These are phyloP conservation scores for Lithospermum erythrorhizon DNA, from an alignment of 257 asterid genomes.

Conservation along the genomic window DNA sequence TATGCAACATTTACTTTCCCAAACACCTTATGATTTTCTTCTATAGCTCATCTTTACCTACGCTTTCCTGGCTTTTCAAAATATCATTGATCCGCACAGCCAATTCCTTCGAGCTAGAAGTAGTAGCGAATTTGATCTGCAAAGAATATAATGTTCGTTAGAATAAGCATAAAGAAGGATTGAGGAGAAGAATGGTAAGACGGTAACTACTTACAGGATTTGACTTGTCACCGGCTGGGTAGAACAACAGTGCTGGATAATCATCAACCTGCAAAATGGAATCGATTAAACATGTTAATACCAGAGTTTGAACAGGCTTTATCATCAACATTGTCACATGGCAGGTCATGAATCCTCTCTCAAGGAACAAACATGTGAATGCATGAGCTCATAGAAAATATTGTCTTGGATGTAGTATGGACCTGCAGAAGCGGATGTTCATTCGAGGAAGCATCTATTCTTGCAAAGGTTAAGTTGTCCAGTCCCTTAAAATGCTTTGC, in stretches of 20 bases:
- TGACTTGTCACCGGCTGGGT: constrained; percentile 54
- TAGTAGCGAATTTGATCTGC: constrained; percentile 57
- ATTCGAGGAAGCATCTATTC: constrained; percentile 77
- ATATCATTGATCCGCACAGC: constrained; percentile 66
- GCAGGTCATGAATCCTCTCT: neutral
- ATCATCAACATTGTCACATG: neutral
- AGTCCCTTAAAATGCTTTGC: constrained; percentile 91
- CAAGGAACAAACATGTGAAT: too few species aligned
- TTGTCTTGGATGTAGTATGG: neutral
- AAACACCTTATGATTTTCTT: neutral
- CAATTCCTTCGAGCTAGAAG: constrained; percentile 59
- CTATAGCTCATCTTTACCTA: constrained; percentile 70
- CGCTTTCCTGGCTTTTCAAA: constrained; percentile 36
- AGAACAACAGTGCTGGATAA: constrained; percentile 68
- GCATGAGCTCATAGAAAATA: neutral
- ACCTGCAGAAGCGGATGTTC: constrained; percentile 83
- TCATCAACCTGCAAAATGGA: constrained; percentile 61
- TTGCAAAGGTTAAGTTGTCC: constrained; percentile 62
- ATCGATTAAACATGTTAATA: neutral
- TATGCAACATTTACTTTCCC: too few species aligned
- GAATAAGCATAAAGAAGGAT: neutral
- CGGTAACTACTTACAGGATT: constrained; percentile 37
- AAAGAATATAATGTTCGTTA: constrained; percentile 3
- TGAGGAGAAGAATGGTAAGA: neutral
- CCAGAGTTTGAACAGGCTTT: too few species aligned